Evolutionary conservation across 805 yeast genomes (phyloP).

Genomic region (Metschnikowia dekortorum): DNA sequence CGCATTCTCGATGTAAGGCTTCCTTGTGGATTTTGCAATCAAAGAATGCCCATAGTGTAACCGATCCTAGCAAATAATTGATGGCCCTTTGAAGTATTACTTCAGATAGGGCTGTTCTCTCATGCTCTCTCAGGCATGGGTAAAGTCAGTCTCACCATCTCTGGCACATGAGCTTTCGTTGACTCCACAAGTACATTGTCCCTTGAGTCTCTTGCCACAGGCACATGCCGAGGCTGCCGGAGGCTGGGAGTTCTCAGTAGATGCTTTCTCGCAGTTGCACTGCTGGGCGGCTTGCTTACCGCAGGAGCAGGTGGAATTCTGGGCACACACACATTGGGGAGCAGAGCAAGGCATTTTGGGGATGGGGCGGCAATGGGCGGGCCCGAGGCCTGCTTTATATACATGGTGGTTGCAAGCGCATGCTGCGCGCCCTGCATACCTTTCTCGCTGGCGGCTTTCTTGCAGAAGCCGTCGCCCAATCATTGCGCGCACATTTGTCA

Average conservation of each 20-base stretch:
- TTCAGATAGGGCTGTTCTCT: background rate
- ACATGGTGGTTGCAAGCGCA: background rate
- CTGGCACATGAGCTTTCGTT: constrained; percentile 36
- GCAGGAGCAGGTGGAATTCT: constrained; percentile 61
- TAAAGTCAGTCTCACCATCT: constrained; percentile 60
- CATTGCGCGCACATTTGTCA: constrained; percentile 12
- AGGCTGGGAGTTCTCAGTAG: constrained; percentile 47
- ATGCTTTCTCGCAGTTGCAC: constrained; percentile 51
- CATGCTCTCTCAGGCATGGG: constrained; percentile 17
- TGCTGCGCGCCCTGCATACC: background rate
- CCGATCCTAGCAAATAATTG: no score
- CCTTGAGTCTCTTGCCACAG: constrained; percentile 54
- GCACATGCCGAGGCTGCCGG: constrained; percentile 46
- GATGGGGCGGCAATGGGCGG: background rate
- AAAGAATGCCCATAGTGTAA: no score
- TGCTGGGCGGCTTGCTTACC: constrained; percentile 56
- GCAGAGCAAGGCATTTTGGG: constrained; percentile 25
- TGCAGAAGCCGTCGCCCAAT: constrained; percentile 8
- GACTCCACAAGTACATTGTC: constrained; percentile 54
- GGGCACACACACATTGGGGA: constrained; percentile 53
- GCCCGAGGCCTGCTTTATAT: background rate
- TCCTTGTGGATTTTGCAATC: no score
- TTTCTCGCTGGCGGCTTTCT: background rate
- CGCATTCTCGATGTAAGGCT: no score
- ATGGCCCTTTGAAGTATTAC: no score